Evolutionary conservation across 306 rosid genomes (phyloP).

Genomic region (Malus sylvestris): DNA sequence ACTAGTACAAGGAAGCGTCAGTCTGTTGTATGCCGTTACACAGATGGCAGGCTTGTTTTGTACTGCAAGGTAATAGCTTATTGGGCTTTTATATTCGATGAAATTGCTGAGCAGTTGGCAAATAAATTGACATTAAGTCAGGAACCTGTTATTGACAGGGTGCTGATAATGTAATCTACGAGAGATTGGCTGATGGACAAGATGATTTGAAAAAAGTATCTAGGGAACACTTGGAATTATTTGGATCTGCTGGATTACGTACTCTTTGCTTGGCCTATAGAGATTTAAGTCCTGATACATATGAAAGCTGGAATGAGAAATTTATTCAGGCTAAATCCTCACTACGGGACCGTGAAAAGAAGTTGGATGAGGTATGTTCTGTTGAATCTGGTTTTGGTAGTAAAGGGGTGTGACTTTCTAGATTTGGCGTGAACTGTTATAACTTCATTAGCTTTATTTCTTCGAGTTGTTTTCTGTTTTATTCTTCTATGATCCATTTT

Average conservation of each 20-base stretch:
- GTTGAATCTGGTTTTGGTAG: background rate
- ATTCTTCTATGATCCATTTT: background rate
- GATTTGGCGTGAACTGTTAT: background rate
- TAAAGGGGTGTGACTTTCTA: background rate
- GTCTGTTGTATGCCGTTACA: conserved; percentile 91
- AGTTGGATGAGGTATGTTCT: conserved; percentile 79
- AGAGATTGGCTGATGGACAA: conserved; percentile 61
- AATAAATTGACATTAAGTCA: conserved; percentile 21
- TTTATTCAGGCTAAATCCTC: conserved; percentile 91
- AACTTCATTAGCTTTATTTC: background rate
- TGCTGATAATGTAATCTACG: conserved; percentile 85
- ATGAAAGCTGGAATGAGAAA: conserved; percentile 94
- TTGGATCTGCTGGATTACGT: conserved; percentile 86
- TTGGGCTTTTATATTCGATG: conserved; percentile 12
- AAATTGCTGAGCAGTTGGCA: conserved; percentile 17
- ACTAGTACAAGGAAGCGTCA: conserved; percentile 94
- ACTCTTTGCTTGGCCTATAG: conserved; percentile 91
- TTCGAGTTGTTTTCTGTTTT: background rate
- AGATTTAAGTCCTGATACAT: conserved; percentile 61
- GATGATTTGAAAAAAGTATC: conserved; percentile 57
- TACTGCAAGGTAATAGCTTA: conserved; percentile 84
- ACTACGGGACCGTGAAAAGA: conserved; percentile 88
- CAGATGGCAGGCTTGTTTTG: conserved; percentile 85
- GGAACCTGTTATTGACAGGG: conserved; percentile 60
- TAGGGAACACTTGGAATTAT: conserved; percentile 72